Base-by-base conservation (phyloP, 371 early-diverging fungal species). In the Rhizopus microsporus region DNA sequence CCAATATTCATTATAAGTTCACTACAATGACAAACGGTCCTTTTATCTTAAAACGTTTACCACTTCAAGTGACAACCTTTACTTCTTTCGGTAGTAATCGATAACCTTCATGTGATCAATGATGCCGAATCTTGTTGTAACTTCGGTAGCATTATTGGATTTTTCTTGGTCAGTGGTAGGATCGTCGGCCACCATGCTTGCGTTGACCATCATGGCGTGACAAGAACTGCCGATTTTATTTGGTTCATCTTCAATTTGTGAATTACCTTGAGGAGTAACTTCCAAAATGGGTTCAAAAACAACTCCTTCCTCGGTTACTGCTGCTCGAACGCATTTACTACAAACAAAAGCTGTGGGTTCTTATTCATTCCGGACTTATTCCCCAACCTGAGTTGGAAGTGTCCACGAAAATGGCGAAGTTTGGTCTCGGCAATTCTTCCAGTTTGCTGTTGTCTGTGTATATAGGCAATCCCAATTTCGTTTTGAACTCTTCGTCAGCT, bases 361-460 rank as follows among this genome's bases (percentile, higher is more conserved):
- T 34, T 23, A 32, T 42, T 57, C 54, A 13, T n/a, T 9, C 16
- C 13, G 53, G 46, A 8, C 33, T 16, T 6, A 62, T 47, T 8
- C 62, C 57, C 49, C 56, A 62, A 6, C 56, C 62, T 15, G 57
- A 52, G 16, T 56, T 33, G 1, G 40, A 59, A 8, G 54, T 53
- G 13, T 59, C 59, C 9, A 53, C 47, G 30, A 46, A 47, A 34
- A 53, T 59, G 23, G 51, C 29, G 9, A 38, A 29, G 10, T n/a
- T 29, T 6, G 42, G 12, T 2, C 2, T 39, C 2, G 2, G 23
- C 23, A 23, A 15, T 62, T 62, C 49, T 57, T 57, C 34, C 5
- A n/a, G n/a, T 8, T 39, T 16, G 42, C 3, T 2, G 5, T 51
- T 3, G 5, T n/a, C 17, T 39, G 17, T 23, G 23, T 2, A 23